Base-by-base conservation (phyloP, 371 early-diverging fungal genomes). In the Mucor racemosus region DNA sequence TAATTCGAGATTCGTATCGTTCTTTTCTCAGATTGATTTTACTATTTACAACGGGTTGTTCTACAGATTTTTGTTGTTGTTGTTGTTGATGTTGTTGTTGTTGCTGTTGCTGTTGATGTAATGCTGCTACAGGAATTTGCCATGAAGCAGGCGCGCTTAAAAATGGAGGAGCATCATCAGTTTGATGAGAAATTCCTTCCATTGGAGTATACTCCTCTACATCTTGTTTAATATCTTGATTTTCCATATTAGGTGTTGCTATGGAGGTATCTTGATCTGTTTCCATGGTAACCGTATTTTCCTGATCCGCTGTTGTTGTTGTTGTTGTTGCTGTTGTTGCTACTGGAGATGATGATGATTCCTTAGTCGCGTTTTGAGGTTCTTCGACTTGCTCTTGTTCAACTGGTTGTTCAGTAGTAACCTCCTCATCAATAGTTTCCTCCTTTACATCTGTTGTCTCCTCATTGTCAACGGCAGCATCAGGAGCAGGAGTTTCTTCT, bases 61-160 rank as follows among this genome's bases (percentile, higher is more conserved):
- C 35, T 48, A n/a, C 59, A 35, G 58, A 35, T 38, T 36, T 41
- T 33, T 46, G 34, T 44, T 74, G 69, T 42, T 63, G 42, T 38
- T 36, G 42, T 33, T 46, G 34, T 44, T 62, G 62, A 17, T 14
- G 59, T n/a, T 48, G 54, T 26, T 61, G 65, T 54, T 17, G 64
- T 72, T 55, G 68, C 42, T 68, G 65, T 13, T 67, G 66, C 8
- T 64, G 58, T 40, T 67, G 73, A 40, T 69, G 76, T n/a, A 79
- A 64, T 14, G 82, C 84, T 35, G 77, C 75, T 5, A 81, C 78
- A 35, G 86, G 86, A 57, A 85, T 84, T 60, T 85, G 86, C 86
- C 86, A 85, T 9, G 86, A 85, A 60, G 79, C 82, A 39, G 86
- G 86, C 13, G 79, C 69, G 44, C 74, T 80, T 19, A 77, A 55